These are phyloP conservation scores for Moringa oleifera DNA, from an alignment of 345 rosid genomes.

Conservation along the genomic window DNA sequence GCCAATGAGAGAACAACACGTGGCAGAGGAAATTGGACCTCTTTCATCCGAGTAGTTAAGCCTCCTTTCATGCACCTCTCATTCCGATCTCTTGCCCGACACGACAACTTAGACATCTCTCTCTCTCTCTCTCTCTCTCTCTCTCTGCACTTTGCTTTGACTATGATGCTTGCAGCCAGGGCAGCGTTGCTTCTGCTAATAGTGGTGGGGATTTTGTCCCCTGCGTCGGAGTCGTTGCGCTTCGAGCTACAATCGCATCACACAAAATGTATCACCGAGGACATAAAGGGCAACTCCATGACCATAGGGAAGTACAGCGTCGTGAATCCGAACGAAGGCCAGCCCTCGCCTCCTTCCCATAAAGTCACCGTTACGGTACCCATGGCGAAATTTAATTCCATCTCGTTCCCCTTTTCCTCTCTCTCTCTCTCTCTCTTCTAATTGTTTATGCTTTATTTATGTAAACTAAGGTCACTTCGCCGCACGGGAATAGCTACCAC, in stretches of 20 bases:
- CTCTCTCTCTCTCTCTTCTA: neutral
- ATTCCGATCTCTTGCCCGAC: slow-evolving; percentile 1
- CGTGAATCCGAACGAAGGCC: slow-evolving; percentile 60
- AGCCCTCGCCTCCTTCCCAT: slow-evolving; percentile 70
- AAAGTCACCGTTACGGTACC: slow-evolving; percentile 65
- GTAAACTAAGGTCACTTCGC: slow-evolving; percentile 65
- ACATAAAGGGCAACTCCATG: slow-evolving; percentile 78
- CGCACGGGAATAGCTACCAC: slow-evolving; percentile 67
- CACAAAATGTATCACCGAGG: slow-evolving; percentile 87
- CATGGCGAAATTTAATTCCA: neutral
- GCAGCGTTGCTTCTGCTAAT: slow-evolving; percentile 4
- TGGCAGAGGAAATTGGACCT: slow-evolving; percentile 17
- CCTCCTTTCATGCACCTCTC: neutral
- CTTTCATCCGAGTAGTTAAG: too few relatives aligned
- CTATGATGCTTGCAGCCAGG: slow-evolving; percentile 26
- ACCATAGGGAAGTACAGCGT: slow-evolving; percentile 82
- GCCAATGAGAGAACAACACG: slow-evolving; percentile 27
- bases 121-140: slow-evolving; percentile 9
- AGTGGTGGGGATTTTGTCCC: slow-evolving; percentile 19
- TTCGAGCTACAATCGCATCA: slow-evolving; percentile 77
- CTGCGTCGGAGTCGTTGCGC: slow-evolving; percentile 44
- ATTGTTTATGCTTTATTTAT: neutral
- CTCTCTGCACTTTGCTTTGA: neutral
- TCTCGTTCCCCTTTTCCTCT: neutral
- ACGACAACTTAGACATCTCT: slow-evolving; percentile 3